A percentile compares a stretch with the other conserved stretches of the same genome.
These are phyloP conservation scores for Mortierella sp. DNA, from an alignment of 371 early-diverging fungal genomes.

Conservation along the genomic window DNA sequence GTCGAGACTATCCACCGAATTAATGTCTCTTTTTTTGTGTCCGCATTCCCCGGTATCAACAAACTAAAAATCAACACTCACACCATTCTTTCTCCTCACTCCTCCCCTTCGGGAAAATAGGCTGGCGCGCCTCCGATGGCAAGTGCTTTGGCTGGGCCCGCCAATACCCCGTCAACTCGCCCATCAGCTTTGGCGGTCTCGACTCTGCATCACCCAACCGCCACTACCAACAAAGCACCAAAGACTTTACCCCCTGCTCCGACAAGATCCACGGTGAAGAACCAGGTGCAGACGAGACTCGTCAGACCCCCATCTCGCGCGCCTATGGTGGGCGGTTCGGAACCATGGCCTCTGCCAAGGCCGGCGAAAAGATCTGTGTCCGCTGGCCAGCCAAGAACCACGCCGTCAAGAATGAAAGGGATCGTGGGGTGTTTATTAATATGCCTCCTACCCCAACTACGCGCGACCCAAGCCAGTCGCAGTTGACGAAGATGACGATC, in stretches of 20 bases:
- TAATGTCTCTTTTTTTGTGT: background rate
- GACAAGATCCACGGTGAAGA: conserved; percentile 24
- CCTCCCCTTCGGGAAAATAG: conserved; percentile 4
- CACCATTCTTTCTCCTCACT: background rate
- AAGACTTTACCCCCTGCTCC: conserved; percentile 36
- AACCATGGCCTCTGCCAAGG: conserved; percentile 59
- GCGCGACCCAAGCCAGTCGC: conserved; percentile 38
- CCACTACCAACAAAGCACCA: conserved; percentile 45
- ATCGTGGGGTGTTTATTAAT: conserved; percentile 39
- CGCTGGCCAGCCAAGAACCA: conserved; percentile 68
- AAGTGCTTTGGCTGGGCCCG: conserved; percentile 47
- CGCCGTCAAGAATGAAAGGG: conserved; percentile 25
- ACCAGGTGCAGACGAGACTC: conserved; percentile 45
- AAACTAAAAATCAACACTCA: background rate
- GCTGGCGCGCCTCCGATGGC: conserved; percentile 25
- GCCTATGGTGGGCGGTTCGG: conserved; percentile 46
- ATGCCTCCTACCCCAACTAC: conserved; percentile 27
- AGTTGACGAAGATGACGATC: conserved; percentile 23
- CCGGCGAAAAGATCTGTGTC: conserved; percentile 68
- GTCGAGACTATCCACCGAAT: background rate
- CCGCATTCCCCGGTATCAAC: background rate
- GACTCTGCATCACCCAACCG: conserved; percentile 39
- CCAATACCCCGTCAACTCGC: conserved; percentile 29
- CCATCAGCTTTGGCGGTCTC: conserved; percentile 22
- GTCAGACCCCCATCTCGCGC: conserved; percentile 43